Conservation (phyloP, 768 basidiomycete genomes). For the Agaricus blazei region DNA sequence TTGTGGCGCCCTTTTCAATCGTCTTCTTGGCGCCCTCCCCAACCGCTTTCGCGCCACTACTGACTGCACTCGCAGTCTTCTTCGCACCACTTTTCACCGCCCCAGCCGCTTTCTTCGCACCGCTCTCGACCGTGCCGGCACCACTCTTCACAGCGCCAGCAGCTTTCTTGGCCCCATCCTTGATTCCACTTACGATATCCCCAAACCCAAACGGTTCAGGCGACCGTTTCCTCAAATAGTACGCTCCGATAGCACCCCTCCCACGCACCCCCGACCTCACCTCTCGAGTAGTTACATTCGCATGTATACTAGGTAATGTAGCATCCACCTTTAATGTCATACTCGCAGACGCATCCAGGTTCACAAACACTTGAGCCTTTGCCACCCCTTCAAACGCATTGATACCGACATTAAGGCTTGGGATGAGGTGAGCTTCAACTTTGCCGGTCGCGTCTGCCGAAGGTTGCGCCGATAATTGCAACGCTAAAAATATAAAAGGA, state of each 20-base stretch:
- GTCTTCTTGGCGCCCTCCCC: neutral
- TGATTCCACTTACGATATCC: neutral
- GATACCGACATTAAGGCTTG: constrained; percentile 40
- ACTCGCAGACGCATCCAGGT: constrained; percentile 32
- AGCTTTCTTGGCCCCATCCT: no score
- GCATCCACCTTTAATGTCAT: constrained; percentile 23
- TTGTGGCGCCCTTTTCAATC: neutral
- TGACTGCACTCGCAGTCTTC: neutral
- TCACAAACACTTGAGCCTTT: constrained; percentile 35
- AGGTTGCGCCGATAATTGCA: constrained; percentile 37
- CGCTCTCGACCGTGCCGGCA: no score
- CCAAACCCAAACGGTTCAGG: neutral
- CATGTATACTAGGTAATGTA: neutral
- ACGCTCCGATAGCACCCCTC: neutral
- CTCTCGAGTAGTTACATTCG: neutral
- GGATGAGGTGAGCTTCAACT: constrained; percentile 45
- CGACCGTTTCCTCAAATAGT: constrained; percentile 1
- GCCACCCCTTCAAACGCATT: constrained; percentile 31
- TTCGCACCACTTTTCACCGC: neutral
- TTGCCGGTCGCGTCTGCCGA: constrained; percentile 34
- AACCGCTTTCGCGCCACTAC: neutral
- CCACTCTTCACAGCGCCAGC: no score
- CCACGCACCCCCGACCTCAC: constrained; percentile 1
- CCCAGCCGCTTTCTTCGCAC: neutral
- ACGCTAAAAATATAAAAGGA: constrained; percentile 24